A percentile compares a stretch with the other conserved stretches of the same genome.
Evolutionary conservation across 139 green algal genomes (phyloP).

Genomic region (Chlamydomonas incerta): DNA sequence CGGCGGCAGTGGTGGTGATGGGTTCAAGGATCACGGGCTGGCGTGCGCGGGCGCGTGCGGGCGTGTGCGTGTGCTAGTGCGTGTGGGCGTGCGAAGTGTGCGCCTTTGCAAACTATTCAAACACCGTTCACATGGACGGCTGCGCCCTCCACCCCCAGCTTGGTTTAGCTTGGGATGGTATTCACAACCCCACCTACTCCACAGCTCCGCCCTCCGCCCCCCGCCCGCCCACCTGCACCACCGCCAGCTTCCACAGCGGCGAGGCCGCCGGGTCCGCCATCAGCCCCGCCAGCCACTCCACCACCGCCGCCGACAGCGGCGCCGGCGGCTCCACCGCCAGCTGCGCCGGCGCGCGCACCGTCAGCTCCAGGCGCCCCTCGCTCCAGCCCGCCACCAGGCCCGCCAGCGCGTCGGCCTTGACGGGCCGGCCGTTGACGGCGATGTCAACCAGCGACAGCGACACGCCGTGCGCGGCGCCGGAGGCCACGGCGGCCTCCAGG

Average conservation of each 20-base stretch:
- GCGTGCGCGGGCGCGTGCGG: too few species aligned
- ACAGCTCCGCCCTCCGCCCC: too few species aligned
- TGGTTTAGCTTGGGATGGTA: too few species aligned
- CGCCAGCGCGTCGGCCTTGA: slow-evolving; percentile 27
- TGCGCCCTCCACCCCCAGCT: too few species aligned
- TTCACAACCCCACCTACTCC: too few species aligned
- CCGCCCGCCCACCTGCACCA: slow-evolving; percentile 52
- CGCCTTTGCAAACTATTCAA: too few species aligned
- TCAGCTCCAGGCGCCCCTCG: slow-evolving; percentile 41
- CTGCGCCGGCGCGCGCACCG: slow-evolving; percentile 29
- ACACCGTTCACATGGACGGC: too few species aligned
- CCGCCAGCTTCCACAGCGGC: slow-evolving; percentile 56
- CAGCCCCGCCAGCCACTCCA: slow-evolving; percentile 42
- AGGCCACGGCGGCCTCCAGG: slow-evolving; percentile 23
- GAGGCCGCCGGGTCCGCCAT: not conserved
- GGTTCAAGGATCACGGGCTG: too few species aligned
- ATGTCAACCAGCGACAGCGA: slow-evolving; percentile 1
- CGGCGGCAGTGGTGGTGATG: too few species aligned
- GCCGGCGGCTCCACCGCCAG: slow-evolving; percentile 16
- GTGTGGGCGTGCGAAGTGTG: too few species aligned
- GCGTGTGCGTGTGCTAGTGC: too few species aligned
- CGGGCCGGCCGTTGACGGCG: slow-evolving; percentile 16
- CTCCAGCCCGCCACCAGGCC: not conserved
- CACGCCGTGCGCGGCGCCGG: not conserved
- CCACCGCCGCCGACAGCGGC: slow-evolving; percentile 1